These are phyloP conservation scores for Beauveria varroae DNA, from an alignment of 2,329 filamentous ascomycete species.

Conservation along the genomic window DNA sequence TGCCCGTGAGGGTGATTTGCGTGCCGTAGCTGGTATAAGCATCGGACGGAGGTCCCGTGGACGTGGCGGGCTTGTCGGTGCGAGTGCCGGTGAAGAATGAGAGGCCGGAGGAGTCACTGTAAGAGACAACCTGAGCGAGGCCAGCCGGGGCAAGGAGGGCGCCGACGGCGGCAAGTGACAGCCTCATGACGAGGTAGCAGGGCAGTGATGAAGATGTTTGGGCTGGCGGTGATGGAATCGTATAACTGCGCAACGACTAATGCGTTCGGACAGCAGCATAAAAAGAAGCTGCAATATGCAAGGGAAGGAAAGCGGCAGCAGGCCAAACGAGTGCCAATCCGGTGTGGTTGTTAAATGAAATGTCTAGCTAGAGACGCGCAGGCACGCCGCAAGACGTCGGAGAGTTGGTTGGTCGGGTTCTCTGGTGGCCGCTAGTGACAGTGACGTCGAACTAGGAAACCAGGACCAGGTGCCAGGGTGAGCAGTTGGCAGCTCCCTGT, in stretches of 20 bases:
- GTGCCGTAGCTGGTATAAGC: slow-evolving; percentile 37
- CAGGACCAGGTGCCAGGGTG: neutral
- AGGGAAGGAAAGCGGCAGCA: neutral
- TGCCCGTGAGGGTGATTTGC: slow-evolving; percentile 33
- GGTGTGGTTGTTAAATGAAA: neutral
- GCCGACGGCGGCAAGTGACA: neutral
- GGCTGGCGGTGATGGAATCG: neutral
- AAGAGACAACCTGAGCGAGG: slow-evolving; percentile 17
- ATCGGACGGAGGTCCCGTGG: slow-evolving; percentile 33
- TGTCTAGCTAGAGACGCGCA: neutral
- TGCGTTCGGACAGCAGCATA: neutral
- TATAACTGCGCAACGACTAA: neutral
- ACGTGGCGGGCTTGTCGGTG: slow-evolving; percentile 29
- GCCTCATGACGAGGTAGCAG: neutral
- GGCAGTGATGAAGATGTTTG: neutral
- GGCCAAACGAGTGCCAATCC: neutral
- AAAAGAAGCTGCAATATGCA: neutral
- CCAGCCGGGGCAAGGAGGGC: neutral
- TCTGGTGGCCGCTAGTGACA: neutral
- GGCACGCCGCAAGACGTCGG: neutral
- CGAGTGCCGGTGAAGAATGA: slow-evolving; percentile 31
- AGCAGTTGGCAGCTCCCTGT: neutral
- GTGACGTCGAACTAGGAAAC: neutral
- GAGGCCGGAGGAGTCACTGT: slow-evolving; percentile 25
- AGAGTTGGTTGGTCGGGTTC: neutral